These are phyloP conservation scores for Tylopilus vinaceipallidus DNA, from an alignment of 768 basidiomycete genomes.

Conservation along the genomic window DNA sequence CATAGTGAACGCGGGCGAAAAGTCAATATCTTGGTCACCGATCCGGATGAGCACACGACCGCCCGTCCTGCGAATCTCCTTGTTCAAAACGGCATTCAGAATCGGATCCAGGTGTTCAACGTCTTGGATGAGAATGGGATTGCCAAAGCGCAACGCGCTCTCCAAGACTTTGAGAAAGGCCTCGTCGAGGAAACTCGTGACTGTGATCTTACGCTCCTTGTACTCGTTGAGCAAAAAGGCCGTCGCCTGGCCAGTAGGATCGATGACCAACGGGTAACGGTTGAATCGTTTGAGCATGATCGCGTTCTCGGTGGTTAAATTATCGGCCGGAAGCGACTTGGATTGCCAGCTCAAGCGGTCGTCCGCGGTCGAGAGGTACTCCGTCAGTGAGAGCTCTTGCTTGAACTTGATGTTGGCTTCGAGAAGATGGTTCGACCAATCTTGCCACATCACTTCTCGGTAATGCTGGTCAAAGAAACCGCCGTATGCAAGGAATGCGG, in stretches of 20 bases:
- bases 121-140: constrained; percentile 95
- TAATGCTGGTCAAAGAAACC: constrained; percentile 99
- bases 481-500: constrained; percentile 94
- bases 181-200: constrained; percentile 98
- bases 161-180: constrained; percentile 98
- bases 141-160: constrained; percentile 98
- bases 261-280: constrained; percentile 95
- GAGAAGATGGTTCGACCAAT: constrained; percentile 86
- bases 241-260: constrained; percentile 97
- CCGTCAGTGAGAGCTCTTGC: constrained; percentile 85
- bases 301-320: constrained; percentile 96
- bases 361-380: constrained; percentile 96
- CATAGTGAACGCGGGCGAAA: constrained; percentile 99
- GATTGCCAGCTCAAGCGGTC: constrained; percentile 95
- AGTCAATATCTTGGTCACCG: constrained; percentile 98
- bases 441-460: constrained; percentile 95
- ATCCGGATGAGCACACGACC: constrained; percentile 96
- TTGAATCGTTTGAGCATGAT: constrained; percentile 99
- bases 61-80: constrained; percentile 92
- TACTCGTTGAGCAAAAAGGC: constrained; percentile 93
- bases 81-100: constrained; percentile 95
- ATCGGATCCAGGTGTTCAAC: constrained; percentile 98
- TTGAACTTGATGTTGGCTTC: constrained; percentile 94
- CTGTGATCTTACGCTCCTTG: constrained; percentile 93
- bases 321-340: constrained; percentile 93